These are phyloP conservation scores for Harringtonia lauricola DNA, from an alignment of 2,329 filamentous ascomycete species.

Conservation along the genomic window DNA sequence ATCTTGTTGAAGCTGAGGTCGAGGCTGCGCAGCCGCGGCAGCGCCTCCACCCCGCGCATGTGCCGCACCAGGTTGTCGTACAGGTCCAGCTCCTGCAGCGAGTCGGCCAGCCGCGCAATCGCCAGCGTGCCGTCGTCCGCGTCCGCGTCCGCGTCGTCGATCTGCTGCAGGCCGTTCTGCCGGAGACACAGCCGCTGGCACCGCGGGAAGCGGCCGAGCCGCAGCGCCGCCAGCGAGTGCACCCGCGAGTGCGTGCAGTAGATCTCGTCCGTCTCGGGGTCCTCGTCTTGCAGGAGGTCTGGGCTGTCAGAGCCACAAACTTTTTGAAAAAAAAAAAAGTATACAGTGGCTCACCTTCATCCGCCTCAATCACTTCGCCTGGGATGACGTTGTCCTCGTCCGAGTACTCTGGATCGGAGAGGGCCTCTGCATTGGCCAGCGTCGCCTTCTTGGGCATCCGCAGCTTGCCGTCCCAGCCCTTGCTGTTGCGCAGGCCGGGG, in stretches of 20 bases:
- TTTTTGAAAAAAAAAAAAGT: too few relatives aligned
- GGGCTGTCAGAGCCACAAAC: too few relatives aligned
- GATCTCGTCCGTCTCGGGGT: conserved; percentile 61
- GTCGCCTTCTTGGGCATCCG: conserved; percentile 54
- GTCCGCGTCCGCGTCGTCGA: conserved; percentile 34
- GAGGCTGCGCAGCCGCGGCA: conserved; percentile 64
- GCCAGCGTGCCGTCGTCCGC: conserved; percentile 36
- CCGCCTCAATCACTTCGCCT: conserved; percentile 66
- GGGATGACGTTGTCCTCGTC: conserved; percentile 57
- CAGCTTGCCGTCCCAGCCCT: conserved; percentile 78
- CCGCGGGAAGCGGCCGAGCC: conserved; percentile 72
- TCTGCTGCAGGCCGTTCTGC: conserved; percentile 76
- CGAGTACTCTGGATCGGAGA: conserved; percentile 79
- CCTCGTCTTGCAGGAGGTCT: conserved; percentile 53
- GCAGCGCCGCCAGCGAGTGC: conserved; percentile 62
- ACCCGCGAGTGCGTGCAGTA: conserved; percentile 84
- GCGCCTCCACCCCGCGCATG: conserved; percentile 69
- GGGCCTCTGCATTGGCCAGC: conserved; percentile 66
- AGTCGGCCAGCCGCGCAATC: conserved; percentile 51
- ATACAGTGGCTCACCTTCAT: conserved; percentile 53
- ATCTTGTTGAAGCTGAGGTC: conserved; percentile 99
- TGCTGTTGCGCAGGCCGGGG: conserved; percentile 44
- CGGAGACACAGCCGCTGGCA: conserved; percentile 75
- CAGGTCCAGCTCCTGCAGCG: conserved; percentile 75
- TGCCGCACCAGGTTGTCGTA: conserved; percentile 94